Base-by-base conservation (phyloP, 225 moss, liverwort and hornwort genomes). In the Pseudisothecium myosuroides region DNA sequence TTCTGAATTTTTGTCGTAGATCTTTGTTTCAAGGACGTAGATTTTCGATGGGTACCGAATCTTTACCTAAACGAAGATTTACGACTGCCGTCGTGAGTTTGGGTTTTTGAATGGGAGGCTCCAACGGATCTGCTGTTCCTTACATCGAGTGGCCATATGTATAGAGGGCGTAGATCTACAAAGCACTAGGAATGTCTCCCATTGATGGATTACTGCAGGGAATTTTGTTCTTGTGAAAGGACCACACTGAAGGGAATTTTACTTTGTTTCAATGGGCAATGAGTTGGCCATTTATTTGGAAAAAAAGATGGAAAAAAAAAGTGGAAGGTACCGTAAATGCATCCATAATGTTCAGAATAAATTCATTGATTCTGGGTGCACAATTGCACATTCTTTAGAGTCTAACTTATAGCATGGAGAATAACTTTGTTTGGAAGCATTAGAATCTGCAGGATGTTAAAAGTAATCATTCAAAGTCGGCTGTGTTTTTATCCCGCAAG, bases 61-160 rank as follows among this genome's bases (percentile, higher is more conserved):
- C 28, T 45, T 5, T 54, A 36, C 36, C 1, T 12, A 5, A 0
- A 5, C 6, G 3, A 23, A 67, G 76, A 87, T 91, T 85, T 87
- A 77, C 56, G 82, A 88, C 47, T n/a, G 2, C 6, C 80, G 75
- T 15, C 15, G n/a, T 13, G 88, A 73, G 59, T 61, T 83, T 36
- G 52, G 78, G 39, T 71, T 91, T 88, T 93, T 93, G 91, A 93
- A 93, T 76, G 60, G 50, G 83, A 49, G 89, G 87, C 88, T 75
- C 91, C 91, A 93, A 93, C 93, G 93, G 93, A 83, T 91, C 89
- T 91, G 82, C 82, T 61, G 56, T 71, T 84, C 67, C 47, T 20
- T 85, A 31, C 77, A 63, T 76, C 45, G 22, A 14, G 15, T 19
- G 7, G 2, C 5, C 17, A 5, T 61, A 82, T 90, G 84, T 84